Evolutionary conservation across 2,329 filamentous ascomycete genomes (phyloP).

Genomic region (Trichoderma gracile): DNA sequence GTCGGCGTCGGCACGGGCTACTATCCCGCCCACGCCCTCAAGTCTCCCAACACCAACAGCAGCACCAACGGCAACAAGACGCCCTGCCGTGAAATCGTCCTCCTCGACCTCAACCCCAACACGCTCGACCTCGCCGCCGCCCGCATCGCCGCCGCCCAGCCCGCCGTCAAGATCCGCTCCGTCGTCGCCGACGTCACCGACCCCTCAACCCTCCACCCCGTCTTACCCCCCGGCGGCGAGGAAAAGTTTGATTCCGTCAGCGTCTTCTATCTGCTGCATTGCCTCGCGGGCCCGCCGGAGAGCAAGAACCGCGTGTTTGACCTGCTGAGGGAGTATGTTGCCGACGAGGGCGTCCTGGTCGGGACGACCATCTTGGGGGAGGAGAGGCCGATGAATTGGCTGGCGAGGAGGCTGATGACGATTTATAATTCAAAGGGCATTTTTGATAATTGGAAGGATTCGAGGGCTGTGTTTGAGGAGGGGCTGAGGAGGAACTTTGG

Average conservation of each 20-base stretch:
- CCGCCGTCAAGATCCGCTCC: conserved; percentile 30
- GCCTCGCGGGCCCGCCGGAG: conserved; percentile 30
- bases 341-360: conserved; percentile 31
- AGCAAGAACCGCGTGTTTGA: conserved; percentile 29
- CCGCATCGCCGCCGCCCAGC: conserved; percentile 25
- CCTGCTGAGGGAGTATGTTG: conserved; percentile 27
- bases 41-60: neutral
- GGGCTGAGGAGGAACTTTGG: conserved; percentile 41
- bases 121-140: conserved; percentile 32
- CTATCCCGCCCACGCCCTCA: conserved; percentile 38
- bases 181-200: conserved; percentile 42
- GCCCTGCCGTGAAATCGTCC: conserved; percentile 35
- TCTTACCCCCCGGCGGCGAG: conserved; percentile 27
- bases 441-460: conserved; percentile 45
- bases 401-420: conserved; percentile 31
- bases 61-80: neutral
- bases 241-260: conserved; percentile 43
- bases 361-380: conserved; percentile 33
- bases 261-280: conserved; percentile 34
- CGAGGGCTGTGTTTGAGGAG: conserved; percentile 36
- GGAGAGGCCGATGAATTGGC: conserved; percentile 25
- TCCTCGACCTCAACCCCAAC: conserved; percentile 41
- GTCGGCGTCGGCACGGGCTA: conserved; percentile 45
- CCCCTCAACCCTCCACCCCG: conserved; percentile 37
- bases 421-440: conserved; percentile 41